Conservation (phyloP, 805 yeast genomes). For the Grigorovia jiainica region DNA sequence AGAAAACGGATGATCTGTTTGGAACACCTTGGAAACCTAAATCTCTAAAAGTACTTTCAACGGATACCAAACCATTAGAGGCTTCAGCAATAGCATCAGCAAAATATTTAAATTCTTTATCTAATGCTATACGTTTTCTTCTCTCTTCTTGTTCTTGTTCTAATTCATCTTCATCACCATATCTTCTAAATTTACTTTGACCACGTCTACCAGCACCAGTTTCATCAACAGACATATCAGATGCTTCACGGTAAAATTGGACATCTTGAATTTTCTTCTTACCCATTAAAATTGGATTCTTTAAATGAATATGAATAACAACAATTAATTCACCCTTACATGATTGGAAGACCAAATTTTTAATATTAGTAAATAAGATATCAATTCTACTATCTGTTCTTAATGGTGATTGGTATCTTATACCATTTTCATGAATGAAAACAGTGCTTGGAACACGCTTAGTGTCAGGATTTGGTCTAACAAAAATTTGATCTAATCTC, state of each 20-base stretch:
- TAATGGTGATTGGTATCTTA: conserved; percentile 81
- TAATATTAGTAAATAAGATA: conserved; percentile 79
- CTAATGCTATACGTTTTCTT: conserved; percentile 79
- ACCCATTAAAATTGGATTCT: conserved; percentile 89
- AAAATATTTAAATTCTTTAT: conserved; percentile 82
- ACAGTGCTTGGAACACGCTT: conserved; percentile 87
- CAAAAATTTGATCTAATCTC: conserved; percentile 78
- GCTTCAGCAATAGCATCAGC: conserved; percentile 88
- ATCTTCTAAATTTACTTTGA: conserved; percentile 58
- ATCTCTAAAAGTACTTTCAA: conserved; percentile 92
- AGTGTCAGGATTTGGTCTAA: conserved; percentile 96
- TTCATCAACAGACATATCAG: conserved; percentile 93
- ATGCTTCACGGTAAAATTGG: conserved; percentile 93
- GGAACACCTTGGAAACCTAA: conserved; percentile 98
- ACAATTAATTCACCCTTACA: conserved; percentile 91
- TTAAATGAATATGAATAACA: conserved; percentile 83
- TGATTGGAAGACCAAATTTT: conserved; percentile 91
- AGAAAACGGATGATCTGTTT: conserved; percentile 81
- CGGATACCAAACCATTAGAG: conserved; percentile 71
- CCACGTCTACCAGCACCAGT: conserved; percentile 88
- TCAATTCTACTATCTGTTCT: conserved; percentile 82
- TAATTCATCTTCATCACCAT: conserved; percentile 96
- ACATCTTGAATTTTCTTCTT: conserved; percentile 92
- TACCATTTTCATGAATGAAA: conserved; percentile 91
- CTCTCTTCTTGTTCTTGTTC: conserved; percentile 99